Conservation (phyloP, 306 rosid genomes). For the Cucumis cinereus region DNA sequence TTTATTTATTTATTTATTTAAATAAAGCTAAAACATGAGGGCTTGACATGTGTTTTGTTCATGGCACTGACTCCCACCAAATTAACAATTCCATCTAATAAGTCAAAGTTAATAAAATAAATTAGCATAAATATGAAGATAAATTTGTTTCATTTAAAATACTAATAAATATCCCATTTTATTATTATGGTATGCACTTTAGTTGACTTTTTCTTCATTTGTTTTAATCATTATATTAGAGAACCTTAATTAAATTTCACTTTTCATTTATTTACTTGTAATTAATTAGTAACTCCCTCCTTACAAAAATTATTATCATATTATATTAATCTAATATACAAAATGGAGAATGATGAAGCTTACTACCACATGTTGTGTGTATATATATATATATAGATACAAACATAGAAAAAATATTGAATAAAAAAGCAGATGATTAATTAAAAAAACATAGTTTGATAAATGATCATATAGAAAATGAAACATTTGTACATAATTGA, state of each 20-base stretch:
- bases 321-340: no score
- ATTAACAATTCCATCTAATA: slow-evolving; percentile 4
- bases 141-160: neutral
- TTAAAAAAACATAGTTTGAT: no score
- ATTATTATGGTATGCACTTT: neutral
- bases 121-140: neutral
- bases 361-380: no score
- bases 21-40: neutral
- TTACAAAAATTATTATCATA: no score
- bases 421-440: no score
- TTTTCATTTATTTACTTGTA: no score
- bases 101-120: neutral
- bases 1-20: neutral
- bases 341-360: no score
- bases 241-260: neutral
- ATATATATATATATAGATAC: no score
- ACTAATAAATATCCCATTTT: neutral
- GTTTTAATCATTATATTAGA: no score
- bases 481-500: neutral
- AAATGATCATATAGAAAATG: neutral
- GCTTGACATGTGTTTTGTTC: slow-evolving; percentile 5
- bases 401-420: no score
- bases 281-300: no score
- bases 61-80: slow-evolving; percentile 2
- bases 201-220: no score